Percentiles rank a stretch among this genome's conserved stretches.
These are phyloP conservation scores for Prunus mongolica DNA, from an alignment of 306 rosid genomes.

Conservation along the genomic window DNA sequence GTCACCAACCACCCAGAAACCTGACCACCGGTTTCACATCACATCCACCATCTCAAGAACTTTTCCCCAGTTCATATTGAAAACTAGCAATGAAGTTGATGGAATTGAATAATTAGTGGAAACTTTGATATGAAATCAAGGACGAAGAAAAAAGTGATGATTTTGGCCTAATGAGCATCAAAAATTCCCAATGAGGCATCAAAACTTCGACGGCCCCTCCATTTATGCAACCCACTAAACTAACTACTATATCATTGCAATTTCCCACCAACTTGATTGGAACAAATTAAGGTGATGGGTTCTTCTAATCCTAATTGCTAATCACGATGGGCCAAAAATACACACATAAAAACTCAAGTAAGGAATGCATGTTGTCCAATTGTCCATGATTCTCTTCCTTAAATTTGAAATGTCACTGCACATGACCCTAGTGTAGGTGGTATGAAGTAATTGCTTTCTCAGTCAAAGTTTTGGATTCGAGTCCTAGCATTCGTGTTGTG, in stretches of 20 bases:
- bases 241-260: constrained; percentile 16
- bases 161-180: background rate
- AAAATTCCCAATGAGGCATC: constrained; percentile 10
- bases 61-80: background rate
- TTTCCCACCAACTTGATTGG: background rate
- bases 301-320: background rate
- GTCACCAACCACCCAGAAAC: constrained; percentile 11
- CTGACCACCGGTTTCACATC: background rate
- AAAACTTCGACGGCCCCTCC: constrained; percentile 21
- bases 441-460: too few relatives aligned
- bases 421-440: too few relatives aligned
- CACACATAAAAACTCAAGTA: background rate
- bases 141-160: background rate
- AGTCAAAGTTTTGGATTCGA: fast-evolving
- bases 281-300: background rate
- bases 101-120: background rate
- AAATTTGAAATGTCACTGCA: background rate
- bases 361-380: background rate
- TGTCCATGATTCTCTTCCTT: background rate
- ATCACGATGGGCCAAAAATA: background rate
- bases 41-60: background rate
- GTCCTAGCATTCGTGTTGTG: fast-evolving
- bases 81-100: background rate
- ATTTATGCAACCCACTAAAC: constrained; percentile 26
- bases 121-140: background rate